Evolutionary conservation across 2,329 filamentous ascomycete genomes (phyloP).

Genomic region (Anisogramma anomala): DNA sequence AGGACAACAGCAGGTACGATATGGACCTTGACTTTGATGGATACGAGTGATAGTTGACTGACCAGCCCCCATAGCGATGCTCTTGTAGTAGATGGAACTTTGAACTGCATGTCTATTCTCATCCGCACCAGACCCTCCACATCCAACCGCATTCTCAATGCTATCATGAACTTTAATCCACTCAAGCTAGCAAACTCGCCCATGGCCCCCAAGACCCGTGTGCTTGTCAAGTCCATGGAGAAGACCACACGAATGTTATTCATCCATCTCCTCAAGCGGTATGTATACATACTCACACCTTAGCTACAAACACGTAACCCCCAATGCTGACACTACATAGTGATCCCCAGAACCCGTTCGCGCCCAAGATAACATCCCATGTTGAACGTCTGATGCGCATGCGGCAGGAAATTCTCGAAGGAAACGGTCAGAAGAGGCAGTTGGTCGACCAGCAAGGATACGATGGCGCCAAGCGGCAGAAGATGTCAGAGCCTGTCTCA

Average conservation of each 20-base stretch:
- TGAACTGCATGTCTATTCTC: slow-evolving; percentile 77
- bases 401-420: slow-evolving; percentile 68
- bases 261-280: slow-evolving; percentile 72
- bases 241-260: slow-evolving; percentile 79
- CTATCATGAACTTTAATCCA: slow-evolving; percentile 84
- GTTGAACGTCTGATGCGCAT: slow-evolving; percentile 72
- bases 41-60: slow-evolving; percentile 14
- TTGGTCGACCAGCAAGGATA: slow-evolving; percentile 60
- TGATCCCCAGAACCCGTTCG: slow-evolving; percentile 67
- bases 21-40: neutral
- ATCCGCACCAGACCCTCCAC: slow-evolving; percentile 72
- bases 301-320: slow-evolving; percentile 5
- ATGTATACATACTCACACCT: slow-evolving; percentile 21
- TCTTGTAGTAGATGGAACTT: slow-evolving; percentile 75
- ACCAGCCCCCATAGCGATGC: slow-evolving; percentile 53
- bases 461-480: slow-evolving; percentile 74
- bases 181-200: slow-evolving; percentile 66
- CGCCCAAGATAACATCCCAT: slow-evolving; percentile 72
- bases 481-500: slow-evolving; percentile 40
- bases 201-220: slow-evolving; percentile 65
- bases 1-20: slow-evolving; percentile 71
- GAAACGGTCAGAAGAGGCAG: slow-evolving; percentile 65
- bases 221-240: slow-evolving; percentile 87
- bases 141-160: slow-evolving; percentile 73
- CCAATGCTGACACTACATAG: slow-evolving; percentile 31